These are phyloP conservation scores for Ulmus americana DNA, from an alignment of 331 rosid genomes.

Conservation along the genomic window DNA sequence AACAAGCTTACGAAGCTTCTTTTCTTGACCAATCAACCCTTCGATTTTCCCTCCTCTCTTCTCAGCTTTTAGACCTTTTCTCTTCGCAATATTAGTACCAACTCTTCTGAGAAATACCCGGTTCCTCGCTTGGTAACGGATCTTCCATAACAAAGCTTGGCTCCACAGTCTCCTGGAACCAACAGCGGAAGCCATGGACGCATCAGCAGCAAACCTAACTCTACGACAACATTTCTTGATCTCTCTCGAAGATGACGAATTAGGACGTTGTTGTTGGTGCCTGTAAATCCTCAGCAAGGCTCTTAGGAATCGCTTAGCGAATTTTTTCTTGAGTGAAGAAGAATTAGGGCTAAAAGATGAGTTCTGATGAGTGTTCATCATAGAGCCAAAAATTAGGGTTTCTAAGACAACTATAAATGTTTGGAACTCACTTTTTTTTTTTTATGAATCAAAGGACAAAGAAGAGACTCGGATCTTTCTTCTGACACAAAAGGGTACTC, in stretches of 20 bases:
- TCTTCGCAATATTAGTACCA: background rate
- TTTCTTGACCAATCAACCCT: slow-evolving; percentile 3
- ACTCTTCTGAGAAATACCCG: background rate
- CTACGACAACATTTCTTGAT: slow-evolving; percentile 12
- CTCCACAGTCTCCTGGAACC: slow-evolving; percentile 32
- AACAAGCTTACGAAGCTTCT: slow-evolving; percentile 24
- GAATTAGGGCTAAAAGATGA: slow-evolving; percentile 14
- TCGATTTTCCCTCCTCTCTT: background rate
- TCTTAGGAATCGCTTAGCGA: slow-evolving; percentile 19
- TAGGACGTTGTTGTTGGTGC: background rate
- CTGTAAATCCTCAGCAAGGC: slow-evolving; percentile 22
- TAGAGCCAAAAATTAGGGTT: slow-evolving; percentile 22
- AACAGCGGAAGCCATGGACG: slow-evolving; percentile 35
- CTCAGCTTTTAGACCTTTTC: background rate
- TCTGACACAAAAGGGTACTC: slow-evolving; percentile 31
- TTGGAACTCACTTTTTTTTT: background rate
- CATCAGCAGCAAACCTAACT: slow-evolving; percentile 29
- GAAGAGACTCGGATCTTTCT: slow-evolving; percentile 15
- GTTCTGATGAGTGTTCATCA: slow-evolving; percentile 21
- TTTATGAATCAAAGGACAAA: background rate
- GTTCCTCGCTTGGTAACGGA: slow-evolving; percentile 6
- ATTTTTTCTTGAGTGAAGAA: slow-evolving; percentile 18
- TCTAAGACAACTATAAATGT: background rate
- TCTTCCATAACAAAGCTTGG: slow-evolving; percentile 26
- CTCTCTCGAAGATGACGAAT: slow-evolving; percentile 22